phyloP scores from a whole-genome alignment of 179 eudicot species.

The Nepenthes alata region DNA sequence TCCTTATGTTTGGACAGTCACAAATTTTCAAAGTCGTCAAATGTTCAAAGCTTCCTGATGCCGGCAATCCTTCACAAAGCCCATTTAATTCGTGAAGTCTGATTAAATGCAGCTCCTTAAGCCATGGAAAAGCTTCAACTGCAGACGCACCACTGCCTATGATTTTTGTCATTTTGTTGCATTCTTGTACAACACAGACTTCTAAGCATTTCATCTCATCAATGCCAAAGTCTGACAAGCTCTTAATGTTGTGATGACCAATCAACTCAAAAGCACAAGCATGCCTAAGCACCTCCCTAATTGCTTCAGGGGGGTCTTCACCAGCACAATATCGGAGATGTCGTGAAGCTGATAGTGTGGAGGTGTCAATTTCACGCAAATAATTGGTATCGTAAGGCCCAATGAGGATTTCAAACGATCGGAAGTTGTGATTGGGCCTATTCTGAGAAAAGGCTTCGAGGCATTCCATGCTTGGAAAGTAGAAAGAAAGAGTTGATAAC shows the following conservation, averaged over 20 bases:
- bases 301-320: slow-evolving; percentile 5
- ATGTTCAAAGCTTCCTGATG: slow-evolving; percentile 6
- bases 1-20: slow-evolving; percentile 10
- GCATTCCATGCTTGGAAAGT: slow-evolving; percentile 10
- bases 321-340: slow-evolving; percentile 12
- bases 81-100: slow-evolving; percentile 2
- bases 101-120: slow-evolving; percentile 10
- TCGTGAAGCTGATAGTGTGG: slow-evolving; percentile 8
- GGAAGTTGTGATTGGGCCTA: slow-evolving; percentile 4
- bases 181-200: slow-evolving; percentile 15
- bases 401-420: slow-evolving; percentile 18
- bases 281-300: slow-evolving; percentile 14
- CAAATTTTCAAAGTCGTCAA: slow-evolving; percentile 10
- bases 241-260: slow-evolving; percentile 8
- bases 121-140: slow-evolving; percentile 12
- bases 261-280: slow-evolving; percentile 19
- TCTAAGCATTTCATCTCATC: slow-evolving; percentile 14
- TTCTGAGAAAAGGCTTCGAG: slow-evolving; percentile 10
- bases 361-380: slow-evolving; percentile 5
- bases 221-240: slow-evolving; percentile 14
- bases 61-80: slow-evolving; percentile 6
- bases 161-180: slow-evolving; percentile 8
- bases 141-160: neutral
- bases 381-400: slow-evolving; percentile 5
- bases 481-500: slow-evolving; percentile 16